phyloP scores from a whole-genome alignment of 768 basidiomycete genomes.

The Lactarius hengduanensis region DNA sequence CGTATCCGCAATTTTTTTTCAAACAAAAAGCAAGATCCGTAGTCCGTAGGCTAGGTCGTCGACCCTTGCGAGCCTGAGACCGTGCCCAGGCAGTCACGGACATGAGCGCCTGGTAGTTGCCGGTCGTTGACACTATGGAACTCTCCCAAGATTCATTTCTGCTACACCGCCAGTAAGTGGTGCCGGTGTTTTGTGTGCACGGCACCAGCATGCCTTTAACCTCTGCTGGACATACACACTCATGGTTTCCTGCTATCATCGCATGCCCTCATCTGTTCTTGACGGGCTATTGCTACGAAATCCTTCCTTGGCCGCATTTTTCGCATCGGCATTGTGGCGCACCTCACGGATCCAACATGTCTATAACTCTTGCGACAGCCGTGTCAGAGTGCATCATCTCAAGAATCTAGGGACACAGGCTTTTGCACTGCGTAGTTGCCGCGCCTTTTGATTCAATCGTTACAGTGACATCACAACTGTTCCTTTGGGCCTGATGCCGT shows the following conservation, averaged over 20 bases:
- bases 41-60: not conserved
- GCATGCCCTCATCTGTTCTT: not conserved
- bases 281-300: not conserved
- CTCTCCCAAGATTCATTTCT: not conserved
- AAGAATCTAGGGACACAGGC: not conserved
- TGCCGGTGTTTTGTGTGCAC: not conserved
- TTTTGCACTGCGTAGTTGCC: not conserved
- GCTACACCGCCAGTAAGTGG: constrained; percentile 2
- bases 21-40: not conserved
- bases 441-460: not conserved
- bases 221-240: constrained; percentile 9
- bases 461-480: not conserved
- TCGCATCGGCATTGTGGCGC: constrained; percentile 12
- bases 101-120: constrained; percentile 16
- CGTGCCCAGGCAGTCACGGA: not conserved
- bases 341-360: not conserved
- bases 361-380: constrained; percentile 3
- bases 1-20: not conserved
- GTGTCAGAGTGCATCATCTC: not conserved
- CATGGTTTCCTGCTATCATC: not conserved
- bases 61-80: not conserved
- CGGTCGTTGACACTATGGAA: constrained; percentile 3
- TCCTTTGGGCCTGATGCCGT: constrained; percentile 1
- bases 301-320: not conserved
- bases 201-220: constrained; percentile 10